A percentile compares a stretch with the other conserved stretches of the same genome.
Conservation (phyloP, 2,329 filamentous ascomycete species). For the Alternaria atra region DNA sequence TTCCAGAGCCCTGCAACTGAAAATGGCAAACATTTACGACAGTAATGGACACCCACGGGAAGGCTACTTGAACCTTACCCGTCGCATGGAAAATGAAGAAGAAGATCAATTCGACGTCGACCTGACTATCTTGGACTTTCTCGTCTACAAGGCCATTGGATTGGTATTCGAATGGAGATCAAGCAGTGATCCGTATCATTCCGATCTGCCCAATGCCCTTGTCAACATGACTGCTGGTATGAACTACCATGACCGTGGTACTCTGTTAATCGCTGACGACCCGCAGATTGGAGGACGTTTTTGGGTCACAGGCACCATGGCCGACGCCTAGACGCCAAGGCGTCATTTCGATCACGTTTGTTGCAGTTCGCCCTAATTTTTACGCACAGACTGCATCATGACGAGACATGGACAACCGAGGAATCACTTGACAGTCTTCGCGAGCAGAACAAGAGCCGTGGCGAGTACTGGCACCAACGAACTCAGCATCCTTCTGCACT, state of each 20-base stretch:
- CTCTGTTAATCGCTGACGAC: not conserved
- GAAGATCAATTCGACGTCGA: constrained; percentile 60
- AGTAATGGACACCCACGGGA: constrained; percentile 32
- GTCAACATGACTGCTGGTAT: constrained; percentile 47
- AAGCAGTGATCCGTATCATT: constrained; percentile 40
- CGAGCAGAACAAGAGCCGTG: constrained; percentile 49
- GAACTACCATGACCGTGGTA: constrained; percentile 7
- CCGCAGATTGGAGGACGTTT: constrained; percentile 54
- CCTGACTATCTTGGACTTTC: constrained; percentile 65
- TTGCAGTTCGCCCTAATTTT: constrained; percentile 59
- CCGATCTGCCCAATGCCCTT: constrained; percentile 43
- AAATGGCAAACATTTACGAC: constrained; percentile 30
- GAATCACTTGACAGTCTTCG: constrained; percentile 49
- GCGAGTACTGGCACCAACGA: constrained; percentile 32
- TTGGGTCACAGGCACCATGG: constrained; percentile 54
- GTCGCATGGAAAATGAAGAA: constrained; percentile 45
- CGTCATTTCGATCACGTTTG: constrained; percentile 60
- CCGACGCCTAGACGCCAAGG: constrained; percentile 47
- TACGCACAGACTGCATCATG: constrained; percentile 53
- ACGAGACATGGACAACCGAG: constrained; percentile 50
- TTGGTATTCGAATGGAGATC: constrained; percentile 52
- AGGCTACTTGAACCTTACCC: constrained; percentile 44
- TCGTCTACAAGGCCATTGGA: constrained; percentile 58
- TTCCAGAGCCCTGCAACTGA: constrained; percentile 34
- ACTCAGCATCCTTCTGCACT: constrained; percentile 35